Conservation (phyloP, 1,139 yeast genomes). For the Candida sanyaensis region DNA sequence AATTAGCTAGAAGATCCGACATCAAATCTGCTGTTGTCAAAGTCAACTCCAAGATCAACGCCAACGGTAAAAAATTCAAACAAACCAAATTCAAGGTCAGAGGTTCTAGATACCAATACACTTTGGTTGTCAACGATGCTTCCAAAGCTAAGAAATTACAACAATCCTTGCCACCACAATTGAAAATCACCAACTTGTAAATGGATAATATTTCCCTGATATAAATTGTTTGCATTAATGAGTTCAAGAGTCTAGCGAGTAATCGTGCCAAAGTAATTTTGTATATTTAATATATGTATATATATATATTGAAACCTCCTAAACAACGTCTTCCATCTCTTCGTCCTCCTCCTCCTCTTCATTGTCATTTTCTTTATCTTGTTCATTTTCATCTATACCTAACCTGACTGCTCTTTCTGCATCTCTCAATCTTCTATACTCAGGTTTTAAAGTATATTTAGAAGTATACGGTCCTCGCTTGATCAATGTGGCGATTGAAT, state of each 20-base stretch:
- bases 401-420: slow-evolving; percentile 71
- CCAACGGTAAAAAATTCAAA: slow-evolving; percentile 83
- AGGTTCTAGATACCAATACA: slow-evolving; percentile 93
- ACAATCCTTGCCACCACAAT: slow-evolving; percentile 97
- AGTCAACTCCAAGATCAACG: slow-evolving; percentile 83
- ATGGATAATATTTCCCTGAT: slow-evolving; percentile 5
- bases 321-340: slow-evolving; percentile 41
- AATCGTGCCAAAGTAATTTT: slow-evolving; percentile 11
- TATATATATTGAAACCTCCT: neutral
- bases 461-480: slow-evolving; percentile 96
- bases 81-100: slow-evolving; percentile 99
- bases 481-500: slow-evolving; percentile 83
- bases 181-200: slow-evolving; percentile 73
- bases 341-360: slow-evolving; percentile 49
- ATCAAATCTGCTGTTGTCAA: slow-evolving; percentile 90
- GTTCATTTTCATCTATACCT: slow-evolving; percentile 44
- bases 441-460: slow-evolving; percentile 87
- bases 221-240: slow-evolving; percentile 1
- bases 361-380: slow-evolving; percentile 48
- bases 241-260: slow-evolving; percentile 2
- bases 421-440: slow-evolving; percentile 78
- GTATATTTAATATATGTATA: slow-evolving; percentile 18
- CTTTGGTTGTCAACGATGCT: slow-evolving; percentile 93
- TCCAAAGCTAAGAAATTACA: slow-evolving; percentile 98
- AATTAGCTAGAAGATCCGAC: slow-evolving; percentile 97